phyloP scores from a whole-genome alignment of 2,329 filamentous ascomycete species.

The Ophiostoma australiae region DNA sequence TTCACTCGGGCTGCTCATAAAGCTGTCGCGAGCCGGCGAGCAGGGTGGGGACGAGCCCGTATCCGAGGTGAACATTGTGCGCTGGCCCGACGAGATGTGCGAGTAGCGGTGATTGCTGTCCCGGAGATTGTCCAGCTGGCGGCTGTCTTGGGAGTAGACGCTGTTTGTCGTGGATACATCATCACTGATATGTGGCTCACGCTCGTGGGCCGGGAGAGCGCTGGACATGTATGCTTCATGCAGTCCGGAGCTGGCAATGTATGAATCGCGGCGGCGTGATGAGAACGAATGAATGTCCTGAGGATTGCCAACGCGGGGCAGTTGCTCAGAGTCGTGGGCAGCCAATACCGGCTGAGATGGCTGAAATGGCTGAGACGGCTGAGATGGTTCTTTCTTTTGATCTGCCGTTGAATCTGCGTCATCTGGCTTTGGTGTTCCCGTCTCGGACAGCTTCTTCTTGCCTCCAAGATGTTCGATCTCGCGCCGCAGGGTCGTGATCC shows the following conservation, averaged over 20 bases:
- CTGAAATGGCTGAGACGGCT: conserved; percentile 34
- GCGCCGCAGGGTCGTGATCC: conserved; percentile 63
- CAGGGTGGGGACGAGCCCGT: conserved; percentile 51
- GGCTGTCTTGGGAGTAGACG: conserved; percentile 54
- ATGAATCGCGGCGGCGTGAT: conserved; percentile 31
- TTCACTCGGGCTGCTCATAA: conserved; percentile 38
- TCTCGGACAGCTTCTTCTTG: conserved; percentile 58
- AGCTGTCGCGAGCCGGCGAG: conserved; percentile 53
- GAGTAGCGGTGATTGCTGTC: conserved; percentile 55
- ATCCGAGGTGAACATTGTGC: conserved; percentile 55
- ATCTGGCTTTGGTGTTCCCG: conserved; percentile 47
- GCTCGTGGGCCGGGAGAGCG: conserved; percentile 34
- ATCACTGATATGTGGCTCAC: conserved; percentile 41
- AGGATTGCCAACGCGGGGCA: conserved; percentile 38
- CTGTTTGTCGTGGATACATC: conserved; percentile 55
- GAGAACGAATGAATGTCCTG: conserved; percentile 32
- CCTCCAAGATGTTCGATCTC: conserved; percentile 68
- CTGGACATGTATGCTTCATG: not conserved
- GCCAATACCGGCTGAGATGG: conserved; percentile 41
- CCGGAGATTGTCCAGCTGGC: conserved; percentile 53
- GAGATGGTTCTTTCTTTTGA: not conserved
- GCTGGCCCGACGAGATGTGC: conserved; percentile 54
- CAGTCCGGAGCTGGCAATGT: conserved; percentile 26
- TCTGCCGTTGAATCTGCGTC: conserved; percentile 33
- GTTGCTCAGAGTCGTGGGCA: conserved; percentile 45